phyloP scores from a whole-genome alignment of 805 yeast species.

The Hanseniaspora occidentalis region DNA sequence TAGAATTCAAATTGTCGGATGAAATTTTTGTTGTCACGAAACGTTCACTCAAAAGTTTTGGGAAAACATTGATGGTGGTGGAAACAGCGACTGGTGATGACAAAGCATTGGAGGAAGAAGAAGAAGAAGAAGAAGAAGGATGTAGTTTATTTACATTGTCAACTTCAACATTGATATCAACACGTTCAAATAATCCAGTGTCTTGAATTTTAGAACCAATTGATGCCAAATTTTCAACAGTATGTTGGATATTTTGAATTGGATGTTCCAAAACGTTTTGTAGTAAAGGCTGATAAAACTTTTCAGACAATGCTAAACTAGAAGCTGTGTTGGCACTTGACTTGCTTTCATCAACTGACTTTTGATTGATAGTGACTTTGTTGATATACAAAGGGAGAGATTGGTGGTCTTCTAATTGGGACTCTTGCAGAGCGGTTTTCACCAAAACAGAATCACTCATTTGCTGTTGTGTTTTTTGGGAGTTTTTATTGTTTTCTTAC shows the following conservation, averaged over 20 bases:
- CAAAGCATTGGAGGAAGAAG: conserved; percentile 31
- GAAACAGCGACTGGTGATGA: conserved; percentile 32
- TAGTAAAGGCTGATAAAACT: conserved; percentile 34
- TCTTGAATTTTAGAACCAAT: conserved; percentile 27
- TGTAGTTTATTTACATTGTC: conserved; percentile 20
- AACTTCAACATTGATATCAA: conserved; percentile 30
- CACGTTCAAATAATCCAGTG: conserved; percentile 34
- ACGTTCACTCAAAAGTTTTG: conserved; percentile 21
- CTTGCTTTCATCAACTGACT: not conserved
- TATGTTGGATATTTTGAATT: conserved; percentile 28
- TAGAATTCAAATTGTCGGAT: conserved; percentile 24
- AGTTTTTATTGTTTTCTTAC: not conserved
- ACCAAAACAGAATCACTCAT: not conserved
- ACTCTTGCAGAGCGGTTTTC: not conserved
- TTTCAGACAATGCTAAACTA: conserved; percentile 25
- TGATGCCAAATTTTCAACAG: conserved; percentile 23
- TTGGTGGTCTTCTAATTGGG: not conserved
- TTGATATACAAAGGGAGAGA: not conserved
- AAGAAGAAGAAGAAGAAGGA: conserved; percentile 11
- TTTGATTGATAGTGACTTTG: not conserved
- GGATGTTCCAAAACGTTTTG: conserved; percentile 32
- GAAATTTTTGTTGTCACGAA: conserved; percentile 24
- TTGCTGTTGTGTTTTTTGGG: not conserved
- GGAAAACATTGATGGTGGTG: conserved; percentile 29
- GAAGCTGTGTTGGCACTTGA: not conserved